Base-by-base conservation (phyloP, 495 filamentous ascomycete species). In the Annulohypoxylon maeteangense region DNA sequence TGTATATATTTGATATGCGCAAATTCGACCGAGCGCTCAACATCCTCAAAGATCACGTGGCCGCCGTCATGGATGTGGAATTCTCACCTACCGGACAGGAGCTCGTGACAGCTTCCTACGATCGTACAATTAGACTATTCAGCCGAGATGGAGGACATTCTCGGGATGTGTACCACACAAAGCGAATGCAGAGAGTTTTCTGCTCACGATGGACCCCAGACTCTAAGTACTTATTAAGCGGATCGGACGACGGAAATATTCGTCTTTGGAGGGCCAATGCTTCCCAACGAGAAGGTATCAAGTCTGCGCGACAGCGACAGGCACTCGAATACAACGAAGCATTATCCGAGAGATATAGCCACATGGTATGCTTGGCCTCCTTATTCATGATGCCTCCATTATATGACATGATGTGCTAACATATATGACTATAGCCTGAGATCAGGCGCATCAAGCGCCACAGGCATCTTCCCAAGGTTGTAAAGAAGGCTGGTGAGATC, bases 401-500 rank as follows among this genome's bases (percentile, higher is more conserved):
- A 14, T 31, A 34, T 18, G 25, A 44, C 12, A n/a, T n/a, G 10
- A 18, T 47, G 11, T 38, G 32, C 70, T 77, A 58, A 77, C 56
- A 4, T 31, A 45, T 0, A 40, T 8, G 18, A 51, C 8, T 48
- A 38, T 25, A 77, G 75, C 96, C 96, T 42, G 94, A 99, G 82
- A 93, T 99, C 68, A 86, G 88, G 63, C 87, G 96, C 48, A 99
- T 99, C 79, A 88, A 88, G 71, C 85, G 94, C 31, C 96, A 99
- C 79, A 87, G 95, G 65, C 95, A 98, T 81, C 79, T 98, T 70
- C 96, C 96, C 22, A 93, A 94, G 86, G 87, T 90, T 72, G 89
- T 99, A 67, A 99, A 97, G 92, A 98, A 98, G 87, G 95, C 96
- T 10, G 90, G 87, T 53, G 95, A 97, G 82, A 99, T 99, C 78